phyloP scores from a whole-genome alignment of 306 rosid genomes.

The Dalbergia cochinchinensis region DNA sequence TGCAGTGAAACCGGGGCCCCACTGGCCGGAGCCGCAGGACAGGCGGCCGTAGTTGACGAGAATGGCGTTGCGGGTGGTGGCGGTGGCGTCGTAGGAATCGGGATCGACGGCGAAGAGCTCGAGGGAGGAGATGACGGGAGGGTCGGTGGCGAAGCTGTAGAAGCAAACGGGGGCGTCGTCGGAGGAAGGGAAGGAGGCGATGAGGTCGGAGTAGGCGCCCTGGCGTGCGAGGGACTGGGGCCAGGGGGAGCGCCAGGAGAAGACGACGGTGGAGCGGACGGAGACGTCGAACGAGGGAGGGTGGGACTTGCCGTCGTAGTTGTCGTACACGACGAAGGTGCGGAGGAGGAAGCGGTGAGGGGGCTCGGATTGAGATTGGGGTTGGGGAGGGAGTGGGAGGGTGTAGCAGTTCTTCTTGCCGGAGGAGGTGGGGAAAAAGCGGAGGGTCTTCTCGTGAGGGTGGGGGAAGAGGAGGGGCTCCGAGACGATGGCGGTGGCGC shows the following conservation, averaged over 20 bases:
- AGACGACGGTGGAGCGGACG: constrained; percentile 77
- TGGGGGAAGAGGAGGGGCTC: constrained; percentile 80
- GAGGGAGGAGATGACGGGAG: constrained; percentile 82
- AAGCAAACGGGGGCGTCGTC: constrained; percentile 76
- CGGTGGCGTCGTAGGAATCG: constrained; percentile 62
- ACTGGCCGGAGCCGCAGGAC: constrained; percentile 77
- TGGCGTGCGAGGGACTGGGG: constrained; percentile 58
- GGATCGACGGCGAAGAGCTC: constrained; percentile 77
- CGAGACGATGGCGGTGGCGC: constrained; percentile 69
- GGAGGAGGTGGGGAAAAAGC: constrained; percentile 77
- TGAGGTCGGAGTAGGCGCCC: constrained; percentile 92
- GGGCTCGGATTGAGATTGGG: constrained; percentile 36
- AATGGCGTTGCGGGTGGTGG: constrained; percentile 35
- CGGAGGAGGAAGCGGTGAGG: constrained; percentile 77
- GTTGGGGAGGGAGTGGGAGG: constrained; percentile 55
- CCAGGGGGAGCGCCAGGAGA: constrained; percentile 97
- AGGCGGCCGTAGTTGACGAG: constrained; percentile 88
- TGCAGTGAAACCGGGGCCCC: constrained; percentile 89
- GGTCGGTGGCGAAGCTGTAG: constrained; percentile 90
- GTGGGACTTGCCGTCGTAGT: constrained; percentile 92
- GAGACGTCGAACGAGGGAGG: constrained; percentile 90
- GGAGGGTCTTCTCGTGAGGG: constrained; percentile 84
- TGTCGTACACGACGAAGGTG: constrained; percentile 86
- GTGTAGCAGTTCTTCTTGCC: constrained; percentile 95
- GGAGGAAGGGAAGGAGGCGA: constrained; percentile 56